Base-by-base conservation (phyloP, 305 asterid species). In the Fraxinus albicans region DNA sequence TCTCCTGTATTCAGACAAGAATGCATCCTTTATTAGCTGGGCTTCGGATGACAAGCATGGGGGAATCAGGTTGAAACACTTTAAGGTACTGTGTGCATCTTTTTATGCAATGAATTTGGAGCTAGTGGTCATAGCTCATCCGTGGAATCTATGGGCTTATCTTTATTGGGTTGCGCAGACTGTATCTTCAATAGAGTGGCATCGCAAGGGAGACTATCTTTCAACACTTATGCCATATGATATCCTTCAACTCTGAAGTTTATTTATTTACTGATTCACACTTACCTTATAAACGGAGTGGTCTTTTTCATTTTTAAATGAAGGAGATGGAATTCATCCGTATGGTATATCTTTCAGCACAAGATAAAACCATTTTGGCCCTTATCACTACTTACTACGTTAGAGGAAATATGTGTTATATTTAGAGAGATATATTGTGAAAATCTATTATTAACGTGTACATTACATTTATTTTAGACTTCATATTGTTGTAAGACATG, bases 121-220 rank as follows among this genome's bases (percentile, higher is more conserved):
- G 60, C 77, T 69, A 27, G 60, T 80, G 6, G 58, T 80, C 31
- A 35, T 67, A 35, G 44, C 40, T 74, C 74, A 44, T 65, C 81
- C 34, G 35, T 47, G 75, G 79, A 76, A 35, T 60, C 87, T 84
- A 78, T 82, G 60, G 23, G 72, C 17, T 84, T 85, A 42, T 33
- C 70, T 25, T 83, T 81, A 21, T 83, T 84, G 84, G 83, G 53
- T 83, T 86, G 13, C 73, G 90, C 97, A 96, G 98, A 76, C 93
- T 77, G 98, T 96, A 50, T 87, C 94, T 76, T 93, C 96, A 79
- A 92, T 96, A 82, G 98, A 95, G 79, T 96, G 99, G 99, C 98
- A 96, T 88, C 97, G 98, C 40, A 93, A 89, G 89, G 99, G 99
- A 86, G 98, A 94, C 88, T 92, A 94, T 89, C 90, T 96, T 83